Conservation (phyloP, 371 early-diverging fungal species). For the Quaeritorhiza haematococci region DNA sequence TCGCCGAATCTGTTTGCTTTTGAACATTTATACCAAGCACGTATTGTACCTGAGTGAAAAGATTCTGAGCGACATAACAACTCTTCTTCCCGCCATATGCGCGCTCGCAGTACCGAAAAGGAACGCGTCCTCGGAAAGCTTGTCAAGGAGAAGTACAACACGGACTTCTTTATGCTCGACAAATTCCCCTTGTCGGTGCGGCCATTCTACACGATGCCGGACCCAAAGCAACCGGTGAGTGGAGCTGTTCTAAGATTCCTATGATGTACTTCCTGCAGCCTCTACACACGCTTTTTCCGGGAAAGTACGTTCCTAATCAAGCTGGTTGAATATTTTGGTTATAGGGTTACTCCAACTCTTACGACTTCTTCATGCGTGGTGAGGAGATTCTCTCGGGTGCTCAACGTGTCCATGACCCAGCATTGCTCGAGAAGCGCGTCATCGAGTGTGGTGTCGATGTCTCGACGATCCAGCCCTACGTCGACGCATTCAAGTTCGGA, state of each 20-base stretch:
- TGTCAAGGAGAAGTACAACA: constrained; percentile 91
- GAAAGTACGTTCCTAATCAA: neutral
- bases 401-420: constrained; percentile 96
- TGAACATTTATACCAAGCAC: too few species aligned
- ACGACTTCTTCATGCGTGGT: constrained; percentile 99
- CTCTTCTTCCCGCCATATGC: constrained; percentile 6
- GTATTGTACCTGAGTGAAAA: too few species aligned
- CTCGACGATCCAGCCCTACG: constrained; percentile 84
- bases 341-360: constrained; percentile 93
- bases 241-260: neutral
- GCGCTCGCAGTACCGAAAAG: constrained; percentile 65
- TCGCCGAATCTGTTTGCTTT: neutral
- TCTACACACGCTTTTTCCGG: too few species aligned
- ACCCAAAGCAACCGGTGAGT: constrained; percentile 68
- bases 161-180: constrained; percentile 98
- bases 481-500: constrained; percentile 98
- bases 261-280: neutral
- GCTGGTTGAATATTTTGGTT: neutral
- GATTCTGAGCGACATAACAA: neutral
- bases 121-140: constrained; percentile 92
- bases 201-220: constrained; percentile 99
- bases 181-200: constrained; percentile 97
- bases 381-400: constrained; percentile 99
- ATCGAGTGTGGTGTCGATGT: constrained; percentile 78
- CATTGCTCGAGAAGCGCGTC: constrained; percentile 77